These are phyloP conservation scores for Oligophagozyma castellii DNA, from an alignment of 1,139 yeast genomes.

Conservation along the genomic window DNA sequence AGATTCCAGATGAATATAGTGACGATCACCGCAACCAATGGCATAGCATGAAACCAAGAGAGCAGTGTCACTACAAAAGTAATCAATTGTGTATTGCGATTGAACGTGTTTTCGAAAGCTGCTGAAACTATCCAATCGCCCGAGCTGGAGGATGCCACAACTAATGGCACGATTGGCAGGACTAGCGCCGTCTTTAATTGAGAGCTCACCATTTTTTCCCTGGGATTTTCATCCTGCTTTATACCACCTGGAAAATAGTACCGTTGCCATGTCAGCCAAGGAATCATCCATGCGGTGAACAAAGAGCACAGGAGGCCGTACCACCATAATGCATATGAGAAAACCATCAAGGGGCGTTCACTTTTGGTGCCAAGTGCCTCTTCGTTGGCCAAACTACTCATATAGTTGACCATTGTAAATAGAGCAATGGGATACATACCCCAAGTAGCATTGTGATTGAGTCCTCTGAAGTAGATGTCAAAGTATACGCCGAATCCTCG, in stretches of 20 bases:
- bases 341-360: slow-evolving; percentile 26
- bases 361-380: slow-evolving; percentile 11
- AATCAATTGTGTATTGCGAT: slow-evolving; percentile 29
- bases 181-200: slow-evolving; percentile 22
- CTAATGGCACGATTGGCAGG: slow-evolving; percentile 62
- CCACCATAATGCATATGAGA: slow-evolving; percentile 58
- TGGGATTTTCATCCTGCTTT: slow-evolving; percentile 19
- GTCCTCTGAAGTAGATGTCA: slow-evolving; percentile 22
- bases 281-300: slow-evolving; percentile 41
- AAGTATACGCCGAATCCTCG: slow-evolving; percentile 8
- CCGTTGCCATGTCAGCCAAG: slow-evolving; percentile 32
- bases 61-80: slow-evolving; percentile 42
- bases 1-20: slow-evolving; percentile 47
- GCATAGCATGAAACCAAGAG: slow-evolving; percentile 57
- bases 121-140: slow-evolving; percentile 31
- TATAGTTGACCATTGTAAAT: slow-evolving; percentile 44
- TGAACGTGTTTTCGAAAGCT: slow-evolving; percentile 31
- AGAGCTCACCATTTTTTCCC: slow-evolving; percentile 1
- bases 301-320: slow-evolving; percentile 39
- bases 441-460: slow-evolving; percentile 42
- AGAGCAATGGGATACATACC: slow-evolving; percentile 76
- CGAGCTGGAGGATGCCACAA: slow-evolving; percentile 62
- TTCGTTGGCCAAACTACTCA: slow-evolving; percentile 29
- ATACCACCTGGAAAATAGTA: slow-evolving; percentile 18
- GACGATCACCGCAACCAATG: slow-evolving; percentile 43